These are phyloP conservation scores for Leccinum variicolor DNA, from an alignment of 768 basidiomycete species.

Conservation along the genomic window DNA sequence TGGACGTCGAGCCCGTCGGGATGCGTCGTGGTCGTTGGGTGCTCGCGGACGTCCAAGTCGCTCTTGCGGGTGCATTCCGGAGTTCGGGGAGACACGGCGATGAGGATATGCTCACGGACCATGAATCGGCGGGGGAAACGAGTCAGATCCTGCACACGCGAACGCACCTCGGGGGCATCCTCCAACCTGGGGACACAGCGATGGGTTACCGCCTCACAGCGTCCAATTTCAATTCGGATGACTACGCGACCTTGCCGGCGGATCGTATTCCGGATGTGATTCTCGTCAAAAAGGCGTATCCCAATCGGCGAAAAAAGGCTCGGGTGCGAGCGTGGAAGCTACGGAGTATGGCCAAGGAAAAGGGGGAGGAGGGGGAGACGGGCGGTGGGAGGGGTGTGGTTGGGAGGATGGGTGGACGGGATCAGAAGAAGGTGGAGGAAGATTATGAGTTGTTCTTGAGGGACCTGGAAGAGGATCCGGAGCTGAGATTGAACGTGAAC, in stretches of 20 bases:
- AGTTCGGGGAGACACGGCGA: constrained; percentile 45
- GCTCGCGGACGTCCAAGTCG: constrained; percentile 87
- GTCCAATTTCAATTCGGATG: constrained; percentile 90
- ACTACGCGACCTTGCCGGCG: constrained; percentile 64
- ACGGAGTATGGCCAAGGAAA: constrained; percentile 89
- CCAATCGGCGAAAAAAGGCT: constrained; percentile 88
- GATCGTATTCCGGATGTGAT: constrained; percentile 86
- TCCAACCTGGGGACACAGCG: constrained; percentile 94
- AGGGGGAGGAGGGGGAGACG: constrained; percentile 81
- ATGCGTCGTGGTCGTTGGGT: constrained; percentile 71
- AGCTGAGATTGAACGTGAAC: constrained; percentile 83
- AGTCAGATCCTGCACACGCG: constrained; percentile 93
- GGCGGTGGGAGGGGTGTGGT: constrained; percentile 80
- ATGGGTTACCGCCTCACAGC: constrained; percentile 88
- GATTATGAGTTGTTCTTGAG: constrained; percentile 96
- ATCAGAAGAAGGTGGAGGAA: constrained; percentile 89
- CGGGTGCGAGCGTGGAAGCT: constrained; percentile 84
- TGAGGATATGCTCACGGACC: constrained; percentile 56
- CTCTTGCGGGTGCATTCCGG: constrained; percentile 74
- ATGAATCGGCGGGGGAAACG: constrained; percentile 51
- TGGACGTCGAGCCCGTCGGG: constrained; percentile 88
- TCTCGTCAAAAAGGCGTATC: constrained; percentile 93
- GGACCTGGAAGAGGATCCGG: constrained; percentile 92
- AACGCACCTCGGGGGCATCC: constrained; percentile 89
- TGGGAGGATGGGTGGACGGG: constrained; percentile 84